These are phyloP conservation scores for Cyathus striatus DNA, from an alignment of 768 basidiomycete genomes.

Conservation along the genomic window DNA sequence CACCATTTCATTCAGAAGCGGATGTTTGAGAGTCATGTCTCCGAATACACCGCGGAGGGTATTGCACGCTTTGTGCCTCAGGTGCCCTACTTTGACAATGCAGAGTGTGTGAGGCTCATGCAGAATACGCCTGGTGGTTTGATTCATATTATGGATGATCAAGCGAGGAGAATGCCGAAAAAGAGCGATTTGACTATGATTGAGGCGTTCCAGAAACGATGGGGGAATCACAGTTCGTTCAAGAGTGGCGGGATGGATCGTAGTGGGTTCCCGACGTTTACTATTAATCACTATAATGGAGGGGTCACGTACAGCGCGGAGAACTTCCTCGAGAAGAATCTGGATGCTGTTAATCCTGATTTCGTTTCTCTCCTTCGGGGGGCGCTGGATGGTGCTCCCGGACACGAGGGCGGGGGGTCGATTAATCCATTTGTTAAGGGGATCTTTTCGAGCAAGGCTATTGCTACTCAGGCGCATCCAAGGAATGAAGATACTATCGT, in stretches of 20 bases:
- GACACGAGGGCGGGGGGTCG: constrained; percentile 77
- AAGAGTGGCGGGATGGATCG: constrained; percentile 74
- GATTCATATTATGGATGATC: constrained; percentile 97
- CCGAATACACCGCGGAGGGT: constrained; percentile 82
- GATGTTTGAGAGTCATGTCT: constrained; percentile 76
- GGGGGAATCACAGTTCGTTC: constrained; percentile 92
- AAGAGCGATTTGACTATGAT: constrained; percentile 95
- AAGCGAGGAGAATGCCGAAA: constrained; percentile 78
- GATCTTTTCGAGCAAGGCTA: constrained; percentile 82
- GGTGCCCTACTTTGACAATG: constrained; percentile 83
- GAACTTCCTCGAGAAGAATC: constrained; percentile 82
- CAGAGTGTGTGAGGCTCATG: constrained; percentile 82
- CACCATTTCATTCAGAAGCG: constrained; percentile 78
- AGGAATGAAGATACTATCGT: constrained; percentile 94
- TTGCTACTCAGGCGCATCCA: constrained; percentile 90
- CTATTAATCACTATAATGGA: constrained; percentile 87
- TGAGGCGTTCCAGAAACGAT: constrained; percentile 89
- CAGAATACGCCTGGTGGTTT: constrained; percentile 87
- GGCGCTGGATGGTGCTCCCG: constrained; percentile 41
- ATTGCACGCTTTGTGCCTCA: constrained; percentile 65
- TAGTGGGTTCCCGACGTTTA: constrained; percentile 81
- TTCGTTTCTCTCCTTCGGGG: constrained; percentile 89
- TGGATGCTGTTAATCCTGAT: constrained; percentile 88
- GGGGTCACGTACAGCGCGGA: constrained; percentile 91
- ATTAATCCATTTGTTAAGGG: constrained; percentile 90